Evolutionary conservation across 2,329 filamentous ascomycete species (phyloP), one percentile per base, ranked within the genome.

Genomic region (Botryotinia calthae): DNA sequence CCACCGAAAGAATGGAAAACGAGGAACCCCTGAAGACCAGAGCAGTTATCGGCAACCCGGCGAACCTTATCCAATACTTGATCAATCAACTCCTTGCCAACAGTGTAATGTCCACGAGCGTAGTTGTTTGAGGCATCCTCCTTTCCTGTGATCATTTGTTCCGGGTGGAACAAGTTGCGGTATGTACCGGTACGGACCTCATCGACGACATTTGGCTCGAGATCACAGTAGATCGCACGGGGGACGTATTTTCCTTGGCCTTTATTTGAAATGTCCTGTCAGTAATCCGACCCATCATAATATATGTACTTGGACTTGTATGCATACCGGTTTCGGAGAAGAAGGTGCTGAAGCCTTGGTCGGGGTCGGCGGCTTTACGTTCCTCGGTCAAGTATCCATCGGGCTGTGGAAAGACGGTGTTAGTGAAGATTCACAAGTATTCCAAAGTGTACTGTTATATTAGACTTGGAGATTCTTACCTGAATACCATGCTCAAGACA

Each of bases 401-500:
- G 80, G 96, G 95, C 95, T 99, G 75, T 74, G 70, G 70, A 62
- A 73, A 75, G 70, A 76, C 79, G 72, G 71, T 73, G 81, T 86
- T 73, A 85, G 81, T 73, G 72, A 68, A 18, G 48, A 1, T 56
- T 73, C 74, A 70, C 44, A 62, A 56, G 18, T 66, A 34, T 59
- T 46, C 37, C 62, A 10, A 66, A 40, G 65, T 8, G 42, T 34
- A 31, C 63, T 42, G 64, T 42, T 64, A 37, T 44, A 64, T 46
- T 64, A 31, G n/a, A 64, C 44, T 58, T 64, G 51, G 72, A 73
- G 74, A 73, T 79, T 84, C 90, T 79, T 91, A 97, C 95, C 92
- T 97, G 93, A 81, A 99, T 99, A 82, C 96, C 96, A 86, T 99
- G 96, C 90, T 99, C 96, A 82, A 99, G 94, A 87, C 96, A 99